Evolutionary conservation across 2,329 filamentous ascomycete species (phyloP).

Genomic region (Calcarisporium arbuscula): DNA sequence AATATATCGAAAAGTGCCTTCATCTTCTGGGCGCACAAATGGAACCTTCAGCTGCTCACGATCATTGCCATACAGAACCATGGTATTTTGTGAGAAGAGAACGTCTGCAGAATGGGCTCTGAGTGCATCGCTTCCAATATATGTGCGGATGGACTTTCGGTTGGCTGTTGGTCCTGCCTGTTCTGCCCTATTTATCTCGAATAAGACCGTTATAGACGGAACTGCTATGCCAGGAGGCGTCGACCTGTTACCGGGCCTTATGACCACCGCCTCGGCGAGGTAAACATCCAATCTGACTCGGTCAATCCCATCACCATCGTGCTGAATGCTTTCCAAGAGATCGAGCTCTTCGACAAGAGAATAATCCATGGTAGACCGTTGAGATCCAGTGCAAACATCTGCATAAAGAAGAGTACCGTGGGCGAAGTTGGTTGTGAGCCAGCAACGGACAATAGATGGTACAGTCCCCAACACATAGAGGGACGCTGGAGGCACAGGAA

Average conservation of each 20-base stretch:
- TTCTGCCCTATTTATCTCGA: conserved; percentile 61
- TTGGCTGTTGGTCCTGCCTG: conserved; percentile 30
- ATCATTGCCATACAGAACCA: conserved; percentile 82
- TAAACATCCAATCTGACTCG: conserved; percentile 77
- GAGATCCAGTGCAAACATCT: conserved; percentile 86
- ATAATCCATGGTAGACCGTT: conserved; percentile 74
- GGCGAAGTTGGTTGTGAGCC: conserved; percentile 85
- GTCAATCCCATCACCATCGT: conserved; percentile 57
- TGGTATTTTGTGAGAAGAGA: conserved; percentile 82
- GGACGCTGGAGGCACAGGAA: conserved; percentile 72
- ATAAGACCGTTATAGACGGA: conserved; percentile 72
- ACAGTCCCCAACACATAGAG: conserved; percentile 82
- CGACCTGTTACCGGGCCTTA: conserved; percentile 67
- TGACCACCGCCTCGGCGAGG: conserved; percentile 82
- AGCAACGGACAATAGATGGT: conserved; percentile 91
- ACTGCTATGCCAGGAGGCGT: conserved; percentile 62
- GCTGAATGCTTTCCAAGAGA: conserved; percentile 58
- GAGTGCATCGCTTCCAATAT: conserved; percentile 83
- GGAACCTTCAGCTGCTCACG: conserved; percentile 83
- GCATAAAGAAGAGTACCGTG: conserved; percentile 86
- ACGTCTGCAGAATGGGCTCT: conserved; percentile 84
- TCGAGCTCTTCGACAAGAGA: conserved; percentile 70
- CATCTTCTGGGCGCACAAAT: conserved; percentile 86
- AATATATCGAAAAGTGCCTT: conserved; percentile 71
- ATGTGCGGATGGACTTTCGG: conserved; percentile 67